These are phyloP conservation scores for Gymnopilus dilepis DNA, from an alignment of 768 basidiomycete genomes.

Conservation along the genomic window DNA sequence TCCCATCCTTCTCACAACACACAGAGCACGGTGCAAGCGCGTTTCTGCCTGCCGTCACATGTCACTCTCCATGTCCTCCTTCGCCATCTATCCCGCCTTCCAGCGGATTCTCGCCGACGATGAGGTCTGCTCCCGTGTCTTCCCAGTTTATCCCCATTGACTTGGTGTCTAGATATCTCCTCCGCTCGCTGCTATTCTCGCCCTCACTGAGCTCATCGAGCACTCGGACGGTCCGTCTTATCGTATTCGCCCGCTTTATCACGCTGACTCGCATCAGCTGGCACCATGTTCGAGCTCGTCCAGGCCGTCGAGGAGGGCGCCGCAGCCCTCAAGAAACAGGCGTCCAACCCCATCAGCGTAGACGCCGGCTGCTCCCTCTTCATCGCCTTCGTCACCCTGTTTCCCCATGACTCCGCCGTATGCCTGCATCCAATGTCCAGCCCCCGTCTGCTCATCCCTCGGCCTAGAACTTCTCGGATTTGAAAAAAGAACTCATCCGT, in stretches of 20 bases:
- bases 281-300: constrained; percentile 93
- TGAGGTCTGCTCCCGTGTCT: constrained; percentile 50
- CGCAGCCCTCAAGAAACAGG: constrained; percentile 60
- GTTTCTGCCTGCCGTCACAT: constrained; percentile 16
- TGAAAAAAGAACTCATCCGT: constrained; percentile 82
- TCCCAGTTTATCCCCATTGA: neutral
- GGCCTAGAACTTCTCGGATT: constrained; percentile 76
- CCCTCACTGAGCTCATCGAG: constrained; percentile 82
- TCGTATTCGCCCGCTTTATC: constrained; percentile 2
- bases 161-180: constrained; percentile 61
- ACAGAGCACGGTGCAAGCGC: neutral
- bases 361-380: constrained; percentile 92
- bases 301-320: constrained; percentile 82
- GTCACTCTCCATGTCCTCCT: constrained; percentile 25
- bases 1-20: constrained; percentile 14
- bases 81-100: constrained; percentile 57
- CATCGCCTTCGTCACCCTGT: constrained; percentile 85
- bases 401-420: constrained; percentile 83
- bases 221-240: constrained; percentile 69
- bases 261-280: constrained; percentile 52
- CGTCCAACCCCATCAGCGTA: constrained; percentile 80
- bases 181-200: constrained; percentile 87
- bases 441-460: constrained; percentile 10
- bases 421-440: constrained; percentile 32
- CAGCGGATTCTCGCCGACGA: constrained; percentile 65